Evolutionary conservation across 805 yeast genomes (phyloP).

Genomic region (Metschnikowia arizonensis): DNA sequence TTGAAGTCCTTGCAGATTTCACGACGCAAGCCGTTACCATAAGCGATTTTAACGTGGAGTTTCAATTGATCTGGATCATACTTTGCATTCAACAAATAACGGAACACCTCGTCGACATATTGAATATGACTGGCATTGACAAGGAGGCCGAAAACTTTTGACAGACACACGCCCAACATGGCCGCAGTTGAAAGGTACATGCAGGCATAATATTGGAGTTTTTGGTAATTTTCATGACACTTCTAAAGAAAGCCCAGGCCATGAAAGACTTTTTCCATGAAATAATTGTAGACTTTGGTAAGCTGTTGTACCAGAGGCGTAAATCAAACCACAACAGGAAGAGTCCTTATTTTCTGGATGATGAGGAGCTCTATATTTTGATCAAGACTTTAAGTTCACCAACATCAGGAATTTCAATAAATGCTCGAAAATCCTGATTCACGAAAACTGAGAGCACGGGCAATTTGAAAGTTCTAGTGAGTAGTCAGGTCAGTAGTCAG

Average conservation of each 20-base stretch:
- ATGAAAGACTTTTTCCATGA: conserved; percentile 81
- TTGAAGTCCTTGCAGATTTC: conserved; percentile 87
- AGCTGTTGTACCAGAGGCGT: conserved; percentile 95
- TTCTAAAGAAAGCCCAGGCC: conserved; percentile 68
- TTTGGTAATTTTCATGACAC: conserved; percentile 55
- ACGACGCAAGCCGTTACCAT: conserved; percentile 85
- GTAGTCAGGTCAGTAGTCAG: too few relatives aligned
- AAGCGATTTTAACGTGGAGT: conserved; percentile 66
- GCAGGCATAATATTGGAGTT: conserved; percentile 71
- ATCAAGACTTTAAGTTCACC: too few relatives aligned
- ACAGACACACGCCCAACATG: conserved; percentile 75
- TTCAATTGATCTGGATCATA: conserved; percentile 59
- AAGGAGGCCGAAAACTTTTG: conserved; percentile 76
- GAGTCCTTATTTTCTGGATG: conserved; percentile 54
- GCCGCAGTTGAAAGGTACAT: conserved; percentile 94
- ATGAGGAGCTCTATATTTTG: conserved; percentile 56
- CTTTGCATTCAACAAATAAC: conserved; percentile 70
- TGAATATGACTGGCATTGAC: conserved; percentile 76
- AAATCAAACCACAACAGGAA: conserved; percentile 68
- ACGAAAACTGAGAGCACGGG: too few relatives aligned
- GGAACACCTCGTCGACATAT: conserved; percentile 92
- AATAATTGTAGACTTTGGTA: conserved; percentile 91
- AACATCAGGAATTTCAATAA: too few relatives aligned
- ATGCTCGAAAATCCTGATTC: too few relatives aligned
- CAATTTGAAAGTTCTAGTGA: too few relatives aligned